These are phyloP conservation scores for Podila verticillata DNA, from an alignment of 192 early-diverging fungal species.

Conservation along the genomic window DNA sequence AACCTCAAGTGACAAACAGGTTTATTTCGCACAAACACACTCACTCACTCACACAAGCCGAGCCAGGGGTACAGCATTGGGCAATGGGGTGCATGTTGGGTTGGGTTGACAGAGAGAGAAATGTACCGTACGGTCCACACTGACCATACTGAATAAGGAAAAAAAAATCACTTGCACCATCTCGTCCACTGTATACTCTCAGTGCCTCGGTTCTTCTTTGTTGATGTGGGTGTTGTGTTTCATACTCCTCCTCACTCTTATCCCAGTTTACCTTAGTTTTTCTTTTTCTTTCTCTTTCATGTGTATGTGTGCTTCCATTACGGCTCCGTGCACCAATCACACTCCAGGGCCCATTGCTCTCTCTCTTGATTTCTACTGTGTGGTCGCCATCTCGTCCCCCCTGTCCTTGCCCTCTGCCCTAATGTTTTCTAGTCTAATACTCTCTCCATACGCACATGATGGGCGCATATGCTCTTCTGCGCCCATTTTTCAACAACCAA, in stretches of 20 bases:
- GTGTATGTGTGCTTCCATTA: neutral
- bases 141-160: neutral
- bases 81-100: neutral
- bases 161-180: neutral
- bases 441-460: too few relatives aligned
- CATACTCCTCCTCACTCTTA: too few relatives aligned
- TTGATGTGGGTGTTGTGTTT: too few relatives aligned
- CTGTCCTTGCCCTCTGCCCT: too few relatives aligned
- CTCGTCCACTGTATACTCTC: neutral
- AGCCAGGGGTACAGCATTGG: neutral
- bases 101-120: neutral
- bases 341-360: neutral
- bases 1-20: too few relatives aligned
- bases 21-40: too few relatives aligned
- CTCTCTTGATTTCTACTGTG: neutral
- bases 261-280: too few relatives aligned
- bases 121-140: too few relatives aligned
- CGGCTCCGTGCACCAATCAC: slow-evolving; percentile 2
- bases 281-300: neutral
- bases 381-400: neutral
- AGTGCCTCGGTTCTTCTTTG: too few relatives aligned
- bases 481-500: too few relatives aligned
- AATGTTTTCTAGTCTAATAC: too few relatives aligned
- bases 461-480: too few relatives aligned
- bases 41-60: neutral